These are phyloP conservation scores for Populus trichocarpa DNA, from an alignment of 441 rosid genomes.

Conservation along the genomic window DNA sequence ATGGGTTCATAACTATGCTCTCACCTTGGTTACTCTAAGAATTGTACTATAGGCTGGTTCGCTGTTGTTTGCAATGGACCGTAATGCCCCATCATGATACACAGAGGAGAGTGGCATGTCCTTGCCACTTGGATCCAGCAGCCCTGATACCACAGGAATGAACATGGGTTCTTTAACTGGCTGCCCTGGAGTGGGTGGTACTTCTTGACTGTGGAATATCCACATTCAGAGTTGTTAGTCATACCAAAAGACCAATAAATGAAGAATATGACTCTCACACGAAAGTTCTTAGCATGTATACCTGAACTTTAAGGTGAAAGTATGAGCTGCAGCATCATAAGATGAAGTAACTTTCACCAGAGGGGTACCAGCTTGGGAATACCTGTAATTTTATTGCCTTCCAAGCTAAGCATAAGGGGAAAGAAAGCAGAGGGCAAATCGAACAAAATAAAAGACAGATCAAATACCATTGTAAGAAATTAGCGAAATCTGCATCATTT, in stretches of 20 bases:
- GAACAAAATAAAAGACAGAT: background rate
- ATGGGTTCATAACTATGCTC: slow-evolving; percentile 15
- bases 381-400: slow-evolving; percentile 40
- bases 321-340: slow-evolving; percentile 67
- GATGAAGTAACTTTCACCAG: slow-evolving; percentile 70
- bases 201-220: slow-evolving; percentile 63
- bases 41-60: slow-evolving; percentile 54
- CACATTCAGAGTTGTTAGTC: background rate
- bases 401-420: too few species aligned
- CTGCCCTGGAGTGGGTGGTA: slow-evolving; percentile 91
- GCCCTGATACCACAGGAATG: slow-evolving; percentile 85
- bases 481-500: slow-evolving; percentile 83
- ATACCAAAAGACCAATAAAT: background rate
- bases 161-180: slow-evolving; percentile 88
- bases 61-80: slow-evolving; percentile 42
- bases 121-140: slow-evolving; percentile 74
- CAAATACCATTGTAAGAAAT: slow-evolving; percentile 78
- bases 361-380: slow-evolving; percentile 98
- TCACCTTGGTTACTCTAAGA: slow-evolving; percentile 84
- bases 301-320: slow-evolving; percentile 89
- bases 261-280: background rate
- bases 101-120: slow-evolving; percentile 74
- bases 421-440: background rate
- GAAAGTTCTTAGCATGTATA: slow-evolving; percentile 20
- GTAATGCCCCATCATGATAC: slow-evolving; percentile 58